A percentile compares a stretch with the other conserved stretches of the same genome.
Conservation (phyloP, 495 filamentous ascomycete genomes). For the Paragyromitra xinjiangensis region DNA sequence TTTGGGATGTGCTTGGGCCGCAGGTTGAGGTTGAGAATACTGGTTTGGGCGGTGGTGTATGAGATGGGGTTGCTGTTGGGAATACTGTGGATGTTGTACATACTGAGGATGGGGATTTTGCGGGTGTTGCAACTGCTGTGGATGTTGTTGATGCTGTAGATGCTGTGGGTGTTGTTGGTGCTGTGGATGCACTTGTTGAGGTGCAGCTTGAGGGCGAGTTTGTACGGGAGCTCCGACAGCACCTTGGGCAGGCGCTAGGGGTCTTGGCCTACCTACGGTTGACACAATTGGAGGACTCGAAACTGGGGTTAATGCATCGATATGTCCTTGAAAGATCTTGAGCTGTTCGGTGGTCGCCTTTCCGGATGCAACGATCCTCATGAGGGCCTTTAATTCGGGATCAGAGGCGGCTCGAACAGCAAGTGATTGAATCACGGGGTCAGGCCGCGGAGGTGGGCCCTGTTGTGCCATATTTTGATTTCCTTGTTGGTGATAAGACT, state of each 20-base stretch:
- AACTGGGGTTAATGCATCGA: conserved; percentile 74
- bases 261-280: conserved; percentile 41
- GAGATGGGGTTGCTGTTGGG: conserved; percentile 32
- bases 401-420: conserved; percentile 87
- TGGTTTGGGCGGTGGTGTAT: conserved; percentile 42
- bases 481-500: conserved; percentile 43
- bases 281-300: conserved; percentile 58
- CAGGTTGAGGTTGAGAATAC: conserved; percentile 49
- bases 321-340: conserved; percentile 87
- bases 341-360: conserved; percentile 82
- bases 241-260: conserved; percentile 49
- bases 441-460: conserved; percentile 66
- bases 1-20: conserved; percentile 63
- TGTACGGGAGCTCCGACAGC: conserved; percentile 19
- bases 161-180: conserved; percentile 45
- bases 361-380: conserved; percentile 92
- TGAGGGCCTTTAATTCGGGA: conserved; percentile 88
- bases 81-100: conserved; percentile 39
- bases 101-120: conserved; percentile 43
- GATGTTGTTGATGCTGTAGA: conserved; percentile 43
- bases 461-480: conserved; percentile 58
- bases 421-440: conserved; percentile 94
- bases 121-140: conserved; percentile 42
- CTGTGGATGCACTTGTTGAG: conserved; percentile 42
- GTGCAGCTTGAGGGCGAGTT: conserved; percentile 24